Percentiles rank a stretch among this genome's conserved stretches.
phyloP scores from a whole-genome alignment of 2,329 filamentous ascomycete genomes.

The Penicillium concentricum region DNA sequence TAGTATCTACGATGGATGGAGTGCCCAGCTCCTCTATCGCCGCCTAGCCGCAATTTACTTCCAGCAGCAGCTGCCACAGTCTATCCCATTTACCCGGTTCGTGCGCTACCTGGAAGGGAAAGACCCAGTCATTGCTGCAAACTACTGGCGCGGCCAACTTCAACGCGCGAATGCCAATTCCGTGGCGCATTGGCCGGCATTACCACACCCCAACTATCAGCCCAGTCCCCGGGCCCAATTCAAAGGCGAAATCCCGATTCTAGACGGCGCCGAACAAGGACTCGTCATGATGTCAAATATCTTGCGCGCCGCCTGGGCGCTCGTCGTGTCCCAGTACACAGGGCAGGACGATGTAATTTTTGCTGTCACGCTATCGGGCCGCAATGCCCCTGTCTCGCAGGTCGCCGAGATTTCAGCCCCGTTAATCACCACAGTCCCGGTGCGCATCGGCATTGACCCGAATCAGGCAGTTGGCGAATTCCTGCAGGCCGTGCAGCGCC shows the following conservation, averaged over 20 bases:
- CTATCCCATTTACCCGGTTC: not conserved
- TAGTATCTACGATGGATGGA: not conserved
- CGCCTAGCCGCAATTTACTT: not conserved
- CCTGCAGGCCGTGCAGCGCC: not conserved
- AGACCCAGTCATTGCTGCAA: not conserved
- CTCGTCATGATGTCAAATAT: not conserved
- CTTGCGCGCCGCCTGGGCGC: constrained; percentile 37
- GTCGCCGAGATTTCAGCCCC: constrained; percentile 41
- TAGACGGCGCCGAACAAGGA: not conserved
- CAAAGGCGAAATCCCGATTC: not conserved
- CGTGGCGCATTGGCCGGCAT: not conserved
- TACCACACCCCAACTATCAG: not conserved
- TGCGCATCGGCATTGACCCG: not conserved
- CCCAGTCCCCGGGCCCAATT: not conserved
- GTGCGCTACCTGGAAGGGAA: not conserved
- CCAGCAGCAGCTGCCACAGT: not conserved
- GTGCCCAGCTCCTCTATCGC: not conserved
- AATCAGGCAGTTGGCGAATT: not conserved
- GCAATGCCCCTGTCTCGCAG: constrained; percentile 35
- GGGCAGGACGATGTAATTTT: constrained; percentile 38
- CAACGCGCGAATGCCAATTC: not conserved
- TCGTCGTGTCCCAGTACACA: constrained; percentile 36
- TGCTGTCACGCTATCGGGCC: constrained; percentile 40
- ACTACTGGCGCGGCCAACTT: not conserved
- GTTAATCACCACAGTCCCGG: constrained; percentile 41